Percentiles rank a stretch among this genome's conserved stretches.
Evolutionary conservation across 2,329 filamentous ascomycete species (phyloP).

Genomic region (Bipolaris cookei): DNA sequence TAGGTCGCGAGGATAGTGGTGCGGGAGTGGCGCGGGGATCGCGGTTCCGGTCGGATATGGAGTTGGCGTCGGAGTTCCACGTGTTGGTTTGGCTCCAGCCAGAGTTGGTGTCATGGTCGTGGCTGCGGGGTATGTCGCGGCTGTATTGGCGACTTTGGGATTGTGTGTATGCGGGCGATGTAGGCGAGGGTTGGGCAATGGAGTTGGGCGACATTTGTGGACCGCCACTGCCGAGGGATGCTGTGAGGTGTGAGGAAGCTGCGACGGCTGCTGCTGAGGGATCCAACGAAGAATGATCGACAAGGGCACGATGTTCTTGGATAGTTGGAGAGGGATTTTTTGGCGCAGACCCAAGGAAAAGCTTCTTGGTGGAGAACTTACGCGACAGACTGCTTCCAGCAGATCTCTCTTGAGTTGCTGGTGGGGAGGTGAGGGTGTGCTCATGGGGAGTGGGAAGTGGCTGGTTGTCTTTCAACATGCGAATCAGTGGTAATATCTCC

Average conservation of each 20-base stretch:
- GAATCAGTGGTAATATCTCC: constrained; percentile 87
- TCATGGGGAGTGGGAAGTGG: constrained; percentile 65
- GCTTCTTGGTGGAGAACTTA: constrained; percentile 61
- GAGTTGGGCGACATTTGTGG: constrained; percentile 51
- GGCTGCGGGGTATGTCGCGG: constrained; percentile 40
- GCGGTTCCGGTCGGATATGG: constrained; percentile 38
- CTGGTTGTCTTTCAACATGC: constrained; percentile 88
- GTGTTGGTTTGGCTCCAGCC: constrained; percentile 39
- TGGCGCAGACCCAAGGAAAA: constrained; percentile 56
- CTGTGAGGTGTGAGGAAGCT: constrained; percentile 59
- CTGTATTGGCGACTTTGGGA: constrained; percentile 40
- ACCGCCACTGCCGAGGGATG: constrained; percentile 52
- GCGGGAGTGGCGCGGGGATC: constrained; percentile 43
- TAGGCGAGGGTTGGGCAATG: constrained; percentile 55
- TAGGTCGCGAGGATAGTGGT: constrained; percentile 37
- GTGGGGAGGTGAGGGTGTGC: constrained; percentile 45
- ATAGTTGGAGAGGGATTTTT: constrained; percentile 61
- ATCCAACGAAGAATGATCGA: constrained; percentile 54
- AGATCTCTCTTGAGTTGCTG: constrained; percentile 44
- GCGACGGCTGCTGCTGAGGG: constrained; percentile 59
- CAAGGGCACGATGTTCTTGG: constrained; percentile 51
- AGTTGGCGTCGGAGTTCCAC: constrained; percentile 40
- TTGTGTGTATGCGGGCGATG: constrained; percentile 57
- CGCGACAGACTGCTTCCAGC: constrained; percentile 56
- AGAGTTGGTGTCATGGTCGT: constrained; percentile 42